A percentile compares a stretch with the other conserved stretches of the same genome.
phyloP scores from a whole-genome alignment of 169 alveolate species.

The Plasmodium gallinaceum region DNA sequence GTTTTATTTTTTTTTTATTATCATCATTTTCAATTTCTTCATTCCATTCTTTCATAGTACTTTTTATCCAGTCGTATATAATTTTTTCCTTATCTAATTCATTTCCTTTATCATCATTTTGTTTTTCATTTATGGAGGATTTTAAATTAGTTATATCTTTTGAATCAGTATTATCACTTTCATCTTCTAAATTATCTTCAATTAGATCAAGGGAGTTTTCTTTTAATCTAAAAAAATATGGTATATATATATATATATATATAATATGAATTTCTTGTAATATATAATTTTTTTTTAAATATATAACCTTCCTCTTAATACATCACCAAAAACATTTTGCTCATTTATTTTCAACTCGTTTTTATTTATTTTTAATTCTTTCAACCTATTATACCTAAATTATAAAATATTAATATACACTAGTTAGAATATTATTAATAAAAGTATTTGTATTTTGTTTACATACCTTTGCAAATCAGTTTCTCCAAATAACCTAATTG shows the following conservation, averaged over 20 bases:
- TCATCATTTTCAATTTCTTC: slow-evolving; percentile 74
- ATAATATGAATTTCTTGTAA: slow-evolving; percentile 8
- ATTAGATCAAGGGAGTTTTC: slow-evolving; percentile 65
- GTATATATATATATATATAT: background rate
- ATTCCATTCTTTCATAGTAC: slow-evolving; percentile 76
- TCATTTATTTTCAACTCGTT: slow-evolving; percentile 64
- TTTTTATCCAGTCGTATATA: slow-evolving; percentile 61
- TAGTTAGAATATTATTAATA: background rate
- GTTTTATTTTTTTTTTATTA: slow-evolving; percentile 60
- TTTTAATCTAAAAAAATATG: slow-evolving; percentile 59
- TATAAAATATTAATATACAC: background rate
- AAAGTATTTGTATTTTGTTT: background rate
- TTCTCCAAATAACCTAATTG: slow-evolving; percentile 90
- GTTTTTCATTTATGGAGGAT: slow-evolving; percentile 6
- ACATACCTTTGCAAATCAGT: slow-evolving; percentile 84
- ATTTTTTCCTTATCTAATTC: slow-evolving; percentile 49
- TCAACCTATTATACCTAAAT: slow-evolving; percentile 56
- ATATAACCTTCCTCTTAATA: slow-evolving; percentile 68
- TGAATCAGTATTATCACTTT: slow-evolving; percentile 35
- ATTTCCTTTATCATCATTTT: slow-evolving; percentile 31
- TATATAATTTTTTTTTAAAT: background rate
- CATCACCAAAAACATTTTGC: slow-evolving; percentile 75
- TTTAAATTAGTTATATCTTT: slow-evolving; percentile 23
- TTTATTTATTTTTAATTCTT: slow-evolving; percentile 71
- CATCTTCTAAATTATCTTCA: slow-evolving; percentile 61